Conservation (phyloP, 208 protist genomes). For the Leishmania aethiopica region DNA sequence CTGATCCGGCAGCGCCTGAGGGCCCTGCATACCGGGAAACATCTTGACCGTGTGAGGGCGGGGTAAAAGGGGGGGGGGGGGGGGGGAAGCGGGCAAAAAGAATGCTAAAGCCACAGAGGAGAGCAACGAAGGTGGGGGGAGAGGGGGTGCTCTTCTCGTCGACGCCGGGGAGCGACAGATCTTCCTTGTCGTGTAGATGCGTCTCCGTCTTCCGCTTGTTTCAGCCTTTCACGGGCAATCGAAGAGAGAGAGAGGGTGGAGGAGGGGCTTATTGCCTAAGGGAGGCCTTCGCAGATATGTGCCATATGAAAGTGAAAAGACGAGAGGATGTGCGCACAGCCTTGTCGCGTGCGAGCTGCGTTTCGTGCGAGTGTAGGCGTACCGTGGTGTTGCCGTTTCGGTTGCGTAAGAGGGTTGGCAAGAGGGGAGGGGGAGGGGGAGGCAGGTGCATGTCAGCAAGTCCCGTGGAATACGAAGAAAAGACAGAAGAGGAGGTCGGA, state of each 20-base stretch:
- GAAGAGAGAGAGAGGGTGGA: background rate
- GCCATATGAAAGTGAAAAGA: background rate
- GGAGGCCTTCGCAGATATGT: background rate
- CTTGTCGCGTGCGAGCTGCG: background rate
- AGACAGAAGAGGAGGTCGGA: background rate
- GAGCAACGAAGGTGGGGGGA: background rate
- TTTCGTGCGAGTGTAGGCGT: background rate
- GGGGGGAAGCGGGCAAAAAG: no score
- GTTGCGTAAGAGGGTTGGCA: background rate
- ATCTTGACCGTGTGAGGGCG: constrained; percentile 25
- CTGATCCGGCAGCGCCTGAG: constrained; percentile 71
- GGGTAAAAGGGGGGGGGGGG: no score
- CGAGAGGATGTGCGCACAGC: background rate
- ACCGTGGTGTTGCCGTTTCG: background rate
- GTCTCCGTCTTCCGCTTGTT: background rate
- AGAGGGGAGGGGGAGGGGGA: background rate
- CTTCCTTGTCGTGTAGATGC: background rate
- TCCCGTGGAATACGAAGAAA: background rate
- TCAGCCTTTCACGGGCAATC: background rate
- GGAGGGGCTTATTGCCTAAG: background rate
- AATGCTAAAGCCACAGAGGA: no score
- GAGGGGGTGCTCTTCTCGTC: background rate
- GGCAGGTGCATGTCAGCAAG: background rate
- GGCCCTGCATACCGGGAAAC: constrained; percentile 80
- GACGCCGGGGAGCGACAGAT: background rate